Evolutionary conservation across 306 rosid species (phyloP).

Genomic region (Gastrolobium villosum): DNA sequence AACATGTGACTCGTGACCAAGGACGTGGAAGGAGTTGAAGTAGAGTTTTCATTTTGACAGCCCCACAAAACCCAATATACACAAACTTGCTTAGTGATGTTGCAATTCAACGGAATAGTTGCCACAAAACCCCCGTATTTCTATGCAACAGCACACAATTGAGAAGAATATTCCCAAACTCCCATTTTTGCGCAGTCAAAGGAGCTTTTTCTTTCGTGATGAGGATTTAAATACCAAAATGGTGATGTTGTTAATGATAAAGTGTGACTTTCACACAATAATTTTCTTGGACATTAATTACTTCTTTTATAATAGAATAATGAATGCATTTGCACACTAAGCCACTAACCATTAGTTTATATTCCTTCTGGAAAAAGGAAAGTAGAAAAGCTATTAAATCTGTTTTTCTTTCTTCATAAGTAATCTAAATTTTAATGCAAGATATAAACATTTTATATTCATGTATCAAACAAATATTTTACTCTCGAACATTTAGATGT

Average conservation of each 20-base stretch:
- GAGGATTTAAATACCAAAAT: neutral
- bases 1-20: neutral
- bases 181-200: neutral
- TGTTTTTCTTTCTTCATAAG: neutral
- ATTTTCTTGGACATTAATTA: neutral
- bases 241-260: neutral
- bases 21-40: neutral
- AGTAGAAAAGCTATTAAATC: neutral
- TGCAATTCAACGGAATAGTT: neutral
- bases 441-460: no score
- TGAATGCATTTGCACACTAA: neutral
- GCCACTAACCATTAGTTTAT: constrained; percentile 1
- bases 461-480: no score
- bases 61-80: neutral
- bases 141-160: neutral
- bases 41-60: neutral
- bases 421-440: neutral
- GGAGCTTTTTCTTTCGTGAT: neutral
- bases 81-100: neutral
- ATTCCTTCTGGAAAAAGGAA: neutral
- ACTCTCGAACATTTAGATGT: no score
- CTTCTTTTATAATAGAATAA: neutral
- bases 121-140: neutral
- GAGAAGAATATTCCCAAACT: neutral
- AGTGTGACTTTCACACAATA: neutral